Evolutionary conservation across 805 yeast species (phyloP), one percentile per base, ranked within the genome.

Genomic region (Cyberlindnera euphorbiiphila): DNA sequence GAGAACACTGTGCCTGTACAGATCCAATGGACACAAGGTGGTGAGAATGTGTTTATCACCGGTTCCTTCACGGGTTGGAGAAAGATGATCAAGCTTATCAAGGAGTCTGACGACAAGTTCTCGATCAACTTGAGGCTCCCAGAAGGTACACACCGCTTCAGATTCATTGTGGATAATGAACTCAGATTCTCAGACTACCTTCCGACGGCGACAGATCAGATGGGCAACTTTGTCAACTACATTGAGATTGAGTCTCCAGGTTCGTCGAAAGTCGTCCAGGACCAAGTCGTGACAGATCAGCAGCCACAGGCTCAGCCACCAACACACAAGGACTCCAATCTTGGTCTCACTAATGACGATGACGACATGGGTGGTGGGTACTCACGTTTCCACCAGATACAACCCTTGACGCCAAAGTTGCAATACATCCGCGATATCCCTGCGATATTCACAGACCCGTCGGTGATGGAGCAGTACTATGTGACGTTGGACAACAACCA

Each of bases 21-120:
- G 39, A 82, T 88, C 41, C 78, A 77, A 47, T 91, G 98, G 98
- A 80, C 78, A 13, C 96, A 91, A 61, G 98, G 98, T n/a, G 98
- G 98, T 43, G 76, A 76, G 34, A 85, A 85, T 53, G 98, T 93
- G 3, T 93, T 88, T 59, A 96, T 91, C 11, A 93, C 97, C 24
- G 98, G 98, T 34, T 85, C 97, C 1, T 91, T 91, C 63, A 93
- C 98, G 0, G 96, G 96, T 4, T 93, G 98, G 98, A 71, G 96
- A 49, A 91, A 89, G 62, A 91, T 93, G 98, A 89, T 91, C 55
- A 95, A 95, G 26, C 66, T 93, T 51, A 72, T 72, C 21, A 68
- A 66, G 9, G 77, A 64, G n/a, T 62, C 61, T 11, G 69, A 78
- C 49, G 71, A 71, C 16, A 67, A 69, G 25, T 81, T 81, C 51